Evolutionary conservation across 495 filamentous ascomycete species (phyloP), one percentile per base, ranked within the genome.

Genomic region (Penicillium paradoxum): DNA sequence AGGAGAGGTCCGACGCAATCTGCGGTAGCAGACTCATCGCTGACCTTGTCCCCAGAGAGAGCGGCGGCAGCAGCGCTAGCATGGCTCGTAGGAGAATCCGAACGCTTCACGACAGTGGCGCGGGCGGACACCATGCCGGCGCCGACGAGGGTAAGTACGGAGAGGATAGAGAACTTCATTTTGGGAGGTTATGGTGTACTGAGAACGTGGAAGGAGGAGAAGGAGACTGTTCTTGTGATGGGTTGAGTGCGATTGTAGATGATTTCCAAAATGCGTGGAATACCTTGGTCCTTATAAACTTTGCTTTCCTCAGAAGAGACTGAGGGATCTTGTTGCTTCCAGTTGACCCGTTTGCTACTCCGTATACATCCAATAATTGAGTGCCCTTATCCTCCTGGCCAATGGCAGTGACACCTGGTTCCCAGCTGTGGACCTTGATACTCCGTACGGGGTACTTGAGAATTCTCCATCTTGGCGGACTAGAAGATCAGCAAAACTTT

Each of bases 81-180:
- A 43, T 63, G 46, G 37, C 32, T 33, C 22, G 53, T 34, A 11
- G 57, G 48, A 17, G 45, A 18, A 15, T 49, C 25, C 33, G 30
- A 39, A 39, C 58, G 53, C 52, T 52, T 55, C 32, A 55, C 19
- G 17, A 43, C 33, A 18, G 36, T 46, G 15, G 24, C 4, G n/a
- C 40, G 30, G 19, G 63, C 57, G 44, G 57, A 60, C 9, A 49
- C 63, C 51, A 66, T 53, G 38, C 49, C 47, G 51, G 58, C 55
- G 21, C 56, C 38, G 44, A 59, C 59, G 17, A 64, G 34, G 17
- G 60, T 58, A 7, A 68, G 33, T 24, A 62, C 55, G 45, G 68
- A 66, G 54, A 64, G 44, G 39, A 65, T 49, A 38, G 58, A 56
- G 61, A 68, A 53, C 53, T 62, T 63, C 70, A 73, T 71, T 36